phyloP scores from a whole-genome alignment of 2,329 filamentous ascomycete genomes.

The Cercospora canescens region DNA sequence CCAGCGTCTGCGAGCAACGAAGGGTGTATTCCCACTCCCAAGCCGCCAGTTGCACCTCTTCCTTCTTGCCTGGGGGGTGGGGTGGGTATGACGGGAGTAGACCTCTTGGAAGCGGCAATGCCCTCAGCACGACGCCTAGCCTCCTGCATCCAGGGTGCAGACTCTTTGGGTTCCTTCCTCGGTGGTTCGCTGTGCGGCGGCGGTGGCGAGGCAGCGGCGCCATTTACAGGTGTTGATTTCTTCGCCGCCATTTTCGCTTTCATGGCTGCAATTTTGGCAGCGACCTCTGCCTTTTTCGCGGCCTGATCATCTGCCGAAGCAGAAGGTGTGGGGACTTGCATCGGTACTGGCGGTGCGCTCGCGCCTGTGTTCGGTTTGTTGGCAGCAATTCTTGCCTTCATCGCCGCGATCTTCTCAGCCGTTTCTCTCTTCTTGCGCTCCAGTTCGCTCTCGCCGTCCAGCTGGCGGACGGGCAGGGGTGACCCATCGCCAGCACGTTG shows the following conservation, averaged over 20 bases:
- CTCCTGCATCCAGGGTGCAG: conserved; percentile 25
- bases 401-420: conserved; percentile 35
- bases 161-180: conserved; percentile 12
- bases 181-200: conserved; percentile 6
- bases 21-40: conserved; percentile 76
- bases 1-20: conserved; percentile 62
- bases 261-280: conserved; percentile 37
- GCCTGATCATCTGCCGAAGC: conserved; percentile 22
- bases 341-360: conserved; percentile 11
- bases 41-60: conserved; percentile 60
- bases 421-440: conserved; percentile 37
- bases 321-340: conserved; percentile 17
- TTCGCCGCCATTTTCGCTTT: conserved; percentile 35
- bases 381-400: conserved; percentile 37
- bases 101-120: conserved; percentile 21
- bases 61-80: conserved; percentile 51
- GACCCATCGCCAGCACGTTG: conserved; percentile 40
- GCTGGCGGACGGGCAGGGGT: conserved; percentile 31
- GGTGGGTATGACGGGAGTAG: conserved; percentile 23
- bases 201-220: conserved; percentile 21
- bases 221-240: conserved; percentile 23
- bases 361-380: conserved; percentile 24
- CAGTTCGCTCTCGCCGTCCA: conserved; percentile 27
- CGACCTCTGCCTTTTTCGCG: conserved; percentile 33
- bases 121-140: conserved; percentile 31